A percentile compares a stretch with the other conserved stretches of the same genome.
Evolutionary conservation across 2,329 filamentous ascomycete genomes (phyloP).

Genomic region (Aureobasidium subglaciale): DNA sequence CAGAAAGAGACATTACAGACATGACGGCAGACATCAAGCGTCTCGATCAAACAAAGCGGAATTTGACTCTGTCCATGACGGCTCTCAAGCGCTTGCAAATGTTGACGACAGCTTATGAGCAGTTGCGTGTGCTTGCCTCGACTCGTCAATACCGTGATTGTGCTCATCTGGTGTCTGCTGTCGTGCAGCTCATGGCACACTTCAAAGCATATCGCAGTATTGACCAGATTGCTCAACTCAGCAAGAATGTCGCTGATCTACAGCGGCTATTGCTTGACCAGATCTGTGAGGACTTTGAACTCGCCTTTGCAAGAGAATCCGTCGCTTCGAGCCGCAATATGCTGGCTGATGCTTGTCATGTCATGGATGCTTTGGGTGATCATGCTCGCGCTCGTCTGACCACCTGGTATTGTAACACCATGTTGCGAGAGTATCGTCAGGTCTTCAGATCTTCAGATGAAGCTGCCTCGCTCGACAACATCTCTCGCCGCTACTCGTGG

Average conservation of each 20-base stretch:
- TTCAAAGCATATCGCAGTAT: constrained; percentile 98
- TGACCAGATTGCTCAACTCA: constrained; percentile 91
- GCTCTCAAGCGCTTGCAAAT: constrained; percentile 95
- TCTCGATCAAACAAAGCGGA: constrained; percentile 91
- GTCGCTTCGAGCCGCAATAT: constrained; percentile 61
- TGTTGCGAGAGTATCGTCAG: constrained; percentile 88
- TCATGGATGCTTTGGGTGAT: constrained; percentile 92
- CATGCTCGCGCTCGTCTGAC: constrained; percentile 73
- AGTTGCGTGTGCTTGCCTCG: constrained; percentile 74
- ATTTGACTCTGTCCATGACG: constrained; percentile 95
- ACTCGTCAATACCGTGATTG: constrained; percentile 91
- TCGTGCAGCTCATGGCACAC: constrained; percentile 95
- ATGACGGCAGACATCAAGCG: constrained; percentile 99
- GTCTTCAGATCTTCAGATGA: constrained; percentile 96
- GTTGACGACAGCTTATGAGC: constrained; percentile 98
- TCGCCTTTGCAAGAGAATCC: constrained; percentile 86
- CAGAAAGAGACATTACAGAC: constrained; percentile 90
- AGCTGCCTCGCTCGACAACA: constrained; percentile 92
- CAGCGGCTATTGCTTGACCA: constrained; percentile 91
- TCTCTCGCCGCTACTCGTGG: constrained; percentile 90
- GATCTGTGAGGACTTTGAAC: constrained; percentile 98
- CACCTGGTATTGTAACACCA: constrained; percentile 97
- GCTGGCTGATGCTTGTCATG: constrained; percentile 79
- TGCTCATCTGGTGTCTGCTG: constrained; percentile 85
- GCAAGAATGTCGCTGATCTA: constrained; percentile 84